A percentile compares a stretch with the other conserved stretches of the same genome.
These are phyloP conservation scores for Pinus tabuliformis DNA, from an alignment of 75 land plant species.

Conservation along the genomic window DNA sequence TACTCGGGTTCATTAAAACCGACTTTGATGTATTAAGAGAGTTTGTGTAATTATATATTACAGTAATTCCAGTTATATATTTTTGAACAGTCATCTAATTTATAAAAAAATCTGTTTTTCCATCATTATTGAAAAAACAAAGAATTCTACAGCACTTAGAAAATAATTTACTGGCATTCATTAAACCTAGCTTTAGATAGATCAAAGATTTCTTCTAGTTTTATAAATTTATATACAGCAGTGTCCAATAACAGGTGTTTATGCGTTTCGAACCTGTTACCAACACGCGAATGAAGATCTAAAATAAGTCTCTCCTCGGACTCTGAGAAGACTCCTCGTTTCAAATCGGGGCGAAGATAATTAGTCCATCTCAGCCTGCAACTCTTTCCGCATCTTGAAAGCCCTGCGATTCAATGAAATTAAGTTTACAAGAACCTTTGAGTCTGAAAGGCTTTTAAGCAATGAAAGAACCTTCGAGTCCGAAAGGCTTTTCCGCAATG, in stretches of 20 bases:
- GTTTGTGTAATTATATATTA: too few relatives aligned
- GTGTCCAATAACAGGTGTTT: background rate
- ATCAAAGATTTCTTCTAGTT: background rate
- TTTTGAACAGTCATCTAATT: too few relatives aligned
- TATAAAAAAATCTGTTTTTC: too few relatives aligned
- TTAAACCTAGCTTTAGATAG: background rate
- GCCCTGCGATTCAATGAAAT: constrained; percentile 12
- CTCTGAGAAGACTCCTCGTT: constrained; percentile 50
- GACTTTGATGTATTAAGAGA: too few relatives aligned
- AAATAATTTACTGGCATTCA: background rate
- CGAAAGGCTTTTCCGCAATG: background rate
- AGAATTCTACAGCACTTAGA: too few relatives aligned
- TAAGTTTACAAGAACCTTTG: background rate
- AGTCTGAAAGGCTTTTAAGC: background rate
- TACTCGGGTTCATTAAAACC: too few relatives aligned
- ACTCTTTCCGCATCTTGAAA: constrained; percentile 62
- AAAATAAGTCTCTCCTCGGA: constrained; percentile 58
- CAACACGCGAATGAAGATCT: constrained; percentile 45
- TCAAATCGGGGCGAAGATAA: constrained; percentile 56
- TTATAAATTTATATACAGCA: background rate
- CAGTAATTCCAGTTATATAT: too few relatives aligned
- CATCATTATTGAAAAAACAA: too few relatives aligned
- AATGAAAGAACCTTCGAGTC: too few relatives aligned
- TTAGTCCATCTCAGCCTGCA: constrained; percentile 71
- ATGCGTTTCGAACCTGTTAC: constrained; percentile 29